phyloP scores from a whole-genome alignment of 352 stramenopile species.

The Phytophthora chlamydospora region DNA sequence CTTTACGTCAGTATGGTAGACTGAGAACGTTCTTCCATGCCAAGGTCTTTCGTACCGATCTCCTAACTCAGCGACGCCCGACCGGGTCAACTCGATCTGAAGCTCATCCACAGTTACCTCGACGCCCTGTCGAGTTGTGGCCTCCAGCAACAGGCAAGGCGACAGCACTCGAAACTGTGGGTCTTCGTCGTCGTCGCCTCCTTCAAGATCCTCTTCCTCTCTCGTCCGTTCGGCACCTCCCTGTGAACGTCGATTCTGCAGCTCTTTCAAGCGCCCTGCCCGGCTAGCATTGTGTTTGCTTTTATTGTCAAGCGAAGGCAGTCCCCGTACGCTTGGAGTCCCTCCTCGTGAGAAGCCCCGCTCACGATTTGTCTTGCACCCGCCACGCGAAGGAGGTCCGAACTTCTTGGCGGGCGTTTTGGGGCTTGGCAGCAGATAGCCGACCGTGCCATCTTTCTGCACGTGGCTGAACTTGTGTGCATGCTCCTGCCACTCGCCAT shows the following conservation, averaged over 20 bases:
- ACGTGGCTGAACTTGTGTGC: slow-evolving; percentile 65
- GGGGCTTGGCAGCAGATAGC: slow-evolving; percentile 58
- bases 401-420: slow-evolving; percentile 31
- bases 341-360: slow-evolving; percentile 9
- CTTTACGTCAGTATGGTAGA: not conserved
- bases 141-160: slow-evolving; percentile 63
- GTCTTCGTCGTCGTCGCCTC: slow-evolving; percentile 31
- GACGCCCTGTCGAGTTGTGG: slow-evolving; percentile 65
- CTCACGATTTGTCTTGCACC: slow-evolving; percentile 21
- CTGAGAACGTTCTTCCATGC: not conserved
- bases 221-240: not conserved
- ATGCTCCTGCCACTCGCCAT: slow-evolving; percentile 70
- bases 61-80: slow-evolving; percentile 29
- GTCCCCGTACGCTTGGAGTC: slow-evolving; percentile 1
- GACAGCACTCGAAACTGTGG: slow-evolving; percentile 36
- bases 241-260: slow-evolving; percentile 10
- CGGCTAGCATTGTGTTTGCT: slow-evolving; percentile 19
- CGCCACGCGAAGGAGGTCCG: slow-evolving; percentile 8
- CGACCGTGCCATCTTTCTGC: slow-evolving; percentile 69
- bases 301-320: slow-evolving; percentile 29
- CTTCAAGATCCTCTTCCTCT: slow-evolving; percentile 16
- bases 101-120: slow-evolving; percentile 65
- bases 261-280: slow-evolving; percentile 20
- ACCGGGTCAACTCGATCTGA: slow-evolving; percentile 55
- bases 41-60: slow-evolving; percentile 46